Percentiles rank a stretch among this genome's conserved stretches.
phyloP scores from a whole-genome alignment of 148 eudicot genomes.

The Bassia scoparia region DNA sequence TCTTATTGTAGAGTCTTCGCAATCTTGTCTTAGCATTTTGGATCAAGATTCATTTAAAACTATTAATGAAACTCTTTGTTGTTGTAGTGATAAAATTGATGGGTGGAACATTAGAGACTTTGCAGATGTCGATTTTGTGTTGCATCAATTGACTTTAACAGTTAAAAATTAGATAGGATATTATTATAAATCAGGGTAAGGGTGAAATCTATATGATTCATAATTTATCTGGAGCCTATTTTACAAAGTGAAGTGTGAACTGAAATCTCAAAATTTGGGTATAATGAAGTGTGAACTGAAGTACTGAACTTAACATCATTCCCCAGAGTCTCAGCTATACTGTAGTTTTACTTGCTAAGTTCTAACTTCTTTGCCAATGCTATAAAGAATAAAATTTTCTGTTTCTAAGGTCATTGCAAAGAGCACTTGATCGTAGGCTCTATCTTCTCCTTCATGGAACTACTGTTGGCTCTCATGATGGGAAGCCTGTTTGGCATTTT shows the following conservation, averaged over 20 bases:
- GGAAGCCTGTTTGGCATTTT: slow-evolving; percentile 79
- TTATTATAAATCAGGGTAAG: too few species aligned
- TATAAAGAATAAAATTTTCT: neutral
- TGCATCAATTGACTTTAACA: neutral
- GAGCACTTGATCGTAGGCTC: slow-evolving; percentile 90
- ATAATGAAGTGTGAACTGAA: neutral
- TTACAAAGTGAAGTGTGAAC: neutral
- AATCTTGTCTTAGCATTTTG: neutral
- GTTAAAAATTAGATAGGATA: neutral
- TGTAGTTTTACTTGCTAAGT: neutral
- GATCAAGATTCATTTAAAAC: neutral
- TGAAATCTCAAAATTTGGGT: neutral
- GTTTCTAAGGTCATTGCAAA: slow-evolving; percentile 70
- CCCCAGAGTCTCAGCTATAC: neutral
- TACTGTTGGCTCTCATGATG: slow-evolving; percentile 48
- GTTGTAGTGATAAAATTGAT: neutral
- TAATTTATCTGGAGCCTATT: neutral
- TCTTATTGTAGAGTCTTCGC: neutral
- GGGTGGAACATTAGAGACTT: neutral
- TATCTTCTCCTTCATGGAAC: slow-evolving; percentile 77
- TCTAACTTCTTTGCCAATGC: neutral
- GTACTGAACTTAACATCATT: neutral
- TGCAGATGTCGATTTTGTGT: neutral
- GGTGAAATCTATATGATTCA: too few species aligned
- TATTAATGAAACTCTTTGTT: neutral